Evolutionary conservation across 2,329 filamentous ascomycete species (phyloP).

Genomic region (Coleophoma crateriformis): DNA sequence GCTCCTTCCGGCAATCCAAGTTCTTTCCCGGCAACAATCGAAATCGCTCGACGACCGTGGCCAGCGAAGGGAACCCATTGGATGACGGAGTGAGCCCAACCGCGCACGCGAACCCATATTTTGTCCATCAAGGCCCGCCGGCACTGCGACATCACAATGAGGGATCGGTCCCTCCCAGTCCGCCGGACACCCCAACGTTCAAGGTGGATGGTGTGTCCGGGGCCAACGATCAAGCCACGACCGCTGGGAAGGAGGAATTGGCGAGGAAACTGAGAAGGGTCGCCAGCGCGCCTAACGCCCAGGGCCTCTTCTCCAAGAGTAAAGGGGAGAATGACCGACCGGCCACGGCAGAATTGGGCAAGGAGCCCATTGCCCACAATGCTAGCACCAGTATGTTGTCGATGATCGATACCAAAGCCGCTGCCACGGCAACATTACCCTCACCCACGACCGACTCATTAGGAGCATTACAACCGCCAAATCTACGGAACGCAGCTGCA

Average conservation of each 20-base stretch:
- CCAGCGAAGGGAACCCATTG: conserved; percentile 85
- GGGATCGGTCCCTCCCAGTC: conserved; percentile 85
- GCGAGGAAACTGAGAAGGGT: conserved; percentile 89
- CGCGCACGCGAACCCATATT: conserved; percentile 94
- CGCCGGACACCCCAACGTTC: conserved; percentile 80
- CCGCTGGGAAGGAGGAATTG: conserved; percentile 83
- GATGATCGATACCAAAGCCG: conserved; percentile 38
- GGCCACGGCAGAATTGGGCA: conserved; percentile 79
- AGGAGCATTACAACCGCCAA: conserved; percentile 59
- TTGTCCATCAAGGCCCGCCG: conserved; percentile 91
- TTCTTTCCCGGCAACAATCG: conserved; percentile 86
- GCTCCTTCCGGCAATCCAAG: conserved; percentile 73
- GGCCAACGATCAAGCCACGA: conserved; percentile 59
- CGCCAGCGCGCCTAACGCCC: conserved; percentile 93
- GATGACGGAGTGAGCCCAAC: conserved; percentile 89
- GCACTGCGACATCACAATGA: conserved; percentile 92
- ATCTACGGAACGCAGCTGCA: conserved; percentile 62
- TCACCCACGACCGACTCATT: conserved; percentile 45
- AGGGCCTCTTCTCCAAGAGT: conserved; percentile 72
- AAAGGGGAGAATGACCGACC: conserved; percentile 62
- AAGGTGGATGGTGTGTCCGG: conserved; percentile 66
- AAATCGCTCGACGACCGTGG: conserved; percentile 83
- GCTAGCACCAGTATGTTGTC: conserved; percentile 42
- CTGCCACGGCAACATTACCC: conserved; percentile 29
- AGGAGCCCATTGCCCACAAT: conserved; percentile 66